These are phyloP conservation scores for Westerdykella sp. DNA, from an alignment of 2,329 filamentous ascomycete genomes.

Conservation along the genomic window DNA sequence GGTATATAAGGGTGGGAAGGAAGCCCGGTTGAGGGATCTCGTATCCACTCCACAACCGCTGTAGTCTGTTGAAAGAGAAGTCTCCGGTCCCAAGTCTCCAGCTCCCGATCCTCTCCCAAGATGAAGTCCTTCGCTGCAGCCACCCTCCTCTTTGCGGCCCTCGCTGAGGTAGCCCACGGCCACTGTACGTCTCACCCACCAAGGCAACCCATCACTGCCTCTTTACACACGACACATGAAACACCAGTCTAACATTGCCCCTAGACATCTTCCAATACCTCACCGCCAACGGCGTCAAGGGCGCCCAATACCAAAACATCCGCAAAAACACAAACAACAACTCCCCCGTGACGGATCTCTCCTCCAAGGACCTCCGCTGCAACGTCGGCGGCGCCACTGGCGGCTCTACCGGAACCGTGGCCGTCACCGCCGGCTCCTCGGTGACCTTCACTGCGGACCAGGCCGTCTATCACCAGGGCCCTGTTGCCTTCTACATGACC, in stretches of 20 bases:
- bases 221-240: not conserved
- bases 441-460: constrained; percentile 33
- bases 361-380: constrained; percentile 30
- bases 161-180: constrained; percentile 32
- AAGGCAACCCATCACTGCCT: no score
- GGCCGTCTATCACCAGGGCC: constrained; percentile 37
- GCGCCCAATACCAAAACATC: constrained; percentile 32
- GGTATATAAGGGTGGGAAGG: not conserved
- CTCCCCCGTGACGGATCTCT: constrained; percentile 31
- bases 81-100: not conserved
- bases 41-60: not conserved
- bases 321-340: constrained; percentile 36
- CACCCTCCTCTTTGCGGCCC: constrained; percentile 26
- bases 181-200: constrained; percentile 22
- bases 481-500: constrained; percentile 34
- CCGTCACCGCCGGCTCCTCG: constrained; percentile 30
- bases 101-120: constrained; percentile 1
- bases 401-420: constrained; percentile 26
- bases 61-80: no score
- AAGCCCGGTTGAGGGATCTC: not conserved
- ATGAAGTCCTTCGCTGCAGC: constrained; percentile 34
- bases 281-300: constrained; percentile 33
- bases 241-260: not conserved
- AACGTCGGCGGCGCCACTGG: constrained; percentile 30
- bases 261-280: constrained; percentile 36